Conservation (phyloP, 768 basidiomycete genomes). For the Hygrophorus pudorinus region DNA sequence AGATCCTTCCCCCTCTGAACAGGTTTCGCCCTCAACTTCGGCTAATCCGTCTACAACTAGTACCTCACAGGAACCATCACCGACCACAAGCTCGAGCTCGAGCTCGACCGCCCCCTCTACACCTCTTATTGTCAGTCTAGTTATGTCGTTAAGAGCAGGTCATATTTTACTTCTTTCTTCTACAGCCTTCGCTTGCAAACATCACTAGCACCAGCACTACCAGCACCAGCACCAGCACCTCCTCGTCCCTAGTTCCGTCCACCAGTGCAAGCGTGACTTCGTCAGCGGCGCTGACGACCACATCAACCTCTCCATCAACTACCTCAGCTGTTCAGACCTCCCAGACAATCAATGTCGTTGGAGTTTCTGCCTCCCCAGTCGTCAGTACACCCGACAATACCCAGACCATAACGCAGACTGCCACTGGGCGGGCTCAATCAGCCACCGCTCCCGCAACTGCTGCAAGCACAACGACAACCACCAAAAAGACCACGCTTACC, state of each 20-base stretch:
- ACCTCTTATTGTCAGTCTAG: neutral
- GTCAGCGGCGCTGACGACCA: constrained; percentile 1
- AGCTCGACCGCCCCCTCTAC: constrained; percentile 4
- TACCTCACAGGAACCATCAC: constrained; percentile 7
- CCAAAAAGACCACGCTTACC: constrained; percentile 38
- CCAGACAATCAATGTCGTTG: neutral
- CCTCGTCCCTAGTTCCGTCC: constrained; percentile 2
- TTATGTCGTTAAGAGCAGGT: too few relatives aligned
- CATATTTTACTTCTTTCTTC: constrained; percentile 8
- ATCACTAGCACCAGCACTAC: constrained; percentile 4
- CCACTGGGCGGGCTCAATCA: constrained; percentile 17
- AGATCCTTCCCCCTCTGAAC: constrained; percentile 9
- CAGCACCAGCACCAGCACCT: constrained; percentile 7
- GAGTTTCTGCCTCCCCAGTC: neutral
- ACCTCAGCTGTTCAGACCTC: constrained; percentile 2
- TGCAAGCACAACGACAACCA: constrained; percentile 18
- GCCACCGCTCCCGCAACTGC: constrained; percentile 19
- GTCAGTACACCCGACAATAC: neutral
- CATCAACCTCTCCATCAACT: constrained; percentile 9
- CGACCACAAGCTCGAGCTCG: constrained; percentile 9
- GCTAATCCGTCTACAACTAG: constrained; percentile 5
- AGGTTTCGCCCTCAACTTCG: constrained; percentile 2
- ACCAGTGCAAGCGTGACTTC: neutral
- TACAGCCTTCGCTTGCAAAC: constrained; percentile 4
- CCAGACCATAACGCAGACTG: constrained; percentile 12